phyloP scores from a whole-genome alignment of 179 eudicot species.

The Drosera spatulata region DNA sequence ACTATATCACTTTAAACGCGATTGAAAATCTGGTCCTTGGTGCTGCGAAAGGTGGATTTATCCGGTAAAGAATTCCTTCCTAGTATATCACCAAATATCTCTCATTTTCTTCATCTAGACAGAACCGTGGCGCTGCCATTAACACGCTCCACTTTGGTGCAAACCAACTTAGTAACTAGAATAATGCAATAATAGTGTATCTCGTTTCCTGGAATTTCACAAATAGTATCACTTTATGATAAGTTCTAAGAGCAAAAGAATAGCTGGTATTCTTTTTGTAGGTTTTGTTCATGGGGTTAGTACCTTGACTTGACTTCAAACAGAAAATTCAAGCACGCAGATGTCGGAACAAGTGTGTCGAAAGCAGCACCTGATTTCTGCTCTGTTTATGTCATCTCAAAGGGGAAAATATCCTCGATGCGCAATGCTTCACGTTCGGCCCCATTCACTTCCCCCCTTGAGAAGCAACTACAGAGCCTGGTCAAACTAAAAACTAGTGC shows the following conservation, averaged over 20 bases:
- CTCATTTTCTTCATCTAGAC: neutral
- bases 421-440: conserved; percentile 21
- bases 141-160: neutral
- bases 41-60: conserved; percentile 54
- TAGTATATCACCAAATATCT: neutral
- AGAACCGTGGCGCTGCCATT: neutral
- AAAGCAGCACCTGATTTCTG: conserved; percentile 85
- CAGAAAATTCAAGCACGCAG: conserved; percentile 24
- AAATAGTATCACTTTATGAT: neutral
- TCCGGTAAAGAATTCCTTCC: conserved; percentile 34
- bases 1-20: conserved; percentile 57
- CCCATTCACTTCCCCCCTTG: conserved; percentile 31
- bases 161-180: too few relatives aligned
- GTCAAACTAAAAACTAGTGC: conserved; percentile 19
- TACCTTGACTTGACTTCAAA: neutral
- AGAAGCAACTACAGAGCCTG: conserved; percentile 19
- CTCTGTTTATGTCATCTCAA: conserved; percentile 62
- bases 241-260: neutral
- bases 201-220: too few relatives aligned
- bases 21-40: conserved; percentile 79
- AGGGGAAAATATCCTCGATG: conserved; percentile 46
- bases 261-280: neutral
- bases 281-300: neutral
- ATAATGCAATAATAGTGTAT: too few relatives aligned
- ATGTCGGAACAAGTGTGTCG: conserved; percentile 21